These are phyloP conservation scores for Aaosphaeria arxii DNA, from an alignment of 2,329 filamentous ascomycete species.

Conservation along the genomic window DNA sequence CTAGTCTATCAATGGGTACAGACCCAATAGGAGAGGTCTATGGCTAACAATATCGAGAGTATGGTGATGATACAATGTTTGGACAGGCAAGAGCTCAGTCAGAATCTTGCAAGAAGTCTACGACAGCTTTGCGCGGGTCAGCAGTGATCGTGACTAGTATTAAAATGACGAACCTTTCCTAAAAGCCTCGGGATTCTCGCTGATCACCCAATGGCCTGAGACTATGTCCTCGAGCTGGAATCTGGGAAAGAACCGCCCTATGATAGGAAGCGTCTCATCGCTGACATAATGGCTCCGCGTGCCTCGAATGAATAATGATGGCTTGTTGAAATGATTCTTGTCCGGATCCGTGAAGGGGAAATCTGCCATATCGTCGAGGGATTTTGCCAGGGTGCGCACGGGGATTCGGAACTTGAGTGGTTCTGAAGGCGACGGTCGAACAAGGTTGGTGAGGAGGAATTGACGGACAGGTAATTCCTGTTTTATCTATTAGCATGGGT, in stretches of 20 bases:
- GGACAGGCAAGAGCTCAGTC: slow-evolving; percentile 20
- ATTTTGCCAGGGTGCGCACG: slow-evolving; percentile 63
- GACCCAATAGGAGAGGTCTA: too few relatives aligned
- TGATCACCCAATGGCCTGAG: slow-evolving; percentile 83
- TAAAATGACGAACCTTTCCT: slow-evolving; percentile 55
- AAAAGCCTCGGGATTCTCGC: slow-evolving; percentile 81
- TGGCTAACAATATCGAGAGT: too few relatives aligned
- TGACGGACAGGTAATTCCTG: slow-evolving; percentile 72
- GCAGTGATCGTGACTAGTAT: slow-evolving; percentile 1
- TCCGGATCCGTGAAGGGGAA: slow-evolving; percentile 81
- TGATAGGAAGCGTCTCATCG: slow-evolving; percentile 74
- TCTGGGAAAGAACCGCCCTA: slow-evolving; percentile 77
- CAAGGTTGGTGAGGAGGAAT: slow-evolving; percentile 85
- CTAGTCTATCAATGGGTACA: too few relatives aligned
- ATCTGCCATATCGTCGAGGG: slow-evolving; percentile 74
- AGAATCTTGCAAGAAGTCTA: slow-evolving; percentile 59
- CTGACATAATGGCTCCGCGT: slow-evolving; percentile 75
- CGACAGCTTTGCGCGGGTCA: slow-evolving; percentile 48
- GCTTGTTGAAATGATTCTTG: slow-evolving; percentile 68
- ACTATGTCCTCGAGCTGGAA: slow-evolving; percentile 74
- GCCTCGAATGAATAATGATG: slow-evolving; percentile 75
- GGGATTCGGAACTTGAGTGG: slow-evolving; percentile 76
- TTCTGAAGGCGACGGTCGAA: slow-evolving; percentile 52
- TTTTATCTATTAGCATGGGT: neutral
- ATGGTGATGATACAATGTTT: neutral